Base-by-base conservation (phyloP, 148 eudicot genomes). In the Oxyria digyna region DNA sequence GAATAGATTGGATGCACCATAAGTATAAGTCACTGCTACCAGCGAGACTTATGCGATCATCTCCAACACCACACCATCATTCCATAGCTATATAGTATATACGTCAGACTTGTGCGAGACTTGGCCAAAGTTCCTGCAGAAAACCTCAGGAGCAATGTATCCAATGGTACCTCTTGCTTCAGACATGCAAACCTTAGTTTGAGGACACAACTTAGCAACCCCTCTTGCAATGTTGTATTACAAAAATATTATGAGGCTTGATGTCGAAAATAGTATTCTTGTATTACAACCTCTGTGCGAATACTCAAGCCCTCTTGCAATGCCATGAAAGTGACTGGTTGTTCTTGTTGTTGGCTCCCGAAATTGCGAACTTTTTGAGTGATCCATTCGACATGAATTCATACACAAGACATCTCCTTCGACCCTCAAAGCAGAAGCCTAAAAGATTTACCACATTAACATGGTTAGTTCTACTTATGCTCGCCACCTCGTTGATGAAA, bases 201-300 rank as follows among this genome's bases (percentile, higher is more conserved):
- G 37, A 3, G n/a, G 40, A 54, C 69, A 74, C 32, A 20, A 29
- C 71, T 74, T 80, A 32, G 78, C 78, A 0, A 80, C 67, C 20
- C 80, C 80, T 72, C 62, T 82, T n/a, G 15, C 62, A 71, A 2
- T 76, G 40, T 29, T 26, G 75, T 6, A 68, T 69, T 9, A 74
- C 57, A 38, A 81, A 77, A 74, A 81, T 81, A 69, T 78, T 81
- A 27, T 78, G 79, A n/a, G 82, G 82, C 57, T 82, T 82, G 18
- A 82, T 82, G 72, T 82, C 80, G 33, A 81, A 78, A 54, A 78
- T 81, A 70, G 38, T 35, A 78, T 71, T 46, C 79, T 68, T 68
- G 74, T 76, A 9, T 54, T 78, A 31, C 74, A 78, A 11, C 75
- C 86, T 75, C 81, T 68, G 69, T 82, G 83, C 63, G 80, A 54